A percentile compares a stretch with the other conserved stretches of the same genome.
Evolutionary conservation across 371 early-diverging fungal genomes (phyloP).

Genomic region (Rhizopus stolonifer): DNA sequence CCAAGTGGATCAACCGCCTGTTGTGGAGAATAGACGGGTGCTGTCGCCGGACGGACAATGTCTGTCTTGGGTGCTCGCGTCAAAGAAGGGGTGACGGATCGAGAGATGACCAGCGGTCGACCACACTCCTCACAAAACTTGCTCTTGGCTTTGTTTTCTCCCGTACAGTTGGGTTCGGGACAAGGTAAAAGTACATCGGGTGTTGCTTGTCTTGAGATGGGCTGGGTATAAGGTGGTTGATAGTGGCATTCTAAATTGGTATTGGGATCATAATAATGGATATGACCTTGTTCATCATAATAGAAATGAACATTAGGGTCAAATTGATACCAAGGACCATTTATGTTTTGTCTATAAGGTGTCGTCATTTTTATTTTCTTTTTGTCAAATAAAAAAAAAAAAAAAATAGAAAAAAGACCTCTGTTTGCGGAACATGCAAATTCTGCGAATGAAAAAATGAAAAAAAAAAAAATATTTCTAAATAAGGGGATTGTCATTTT

Average conservation of each 20-base stretch:
- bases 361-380: slow-evolving; percentile 17
- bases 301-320: slow-evolving; percentile 42
- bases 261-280: slow-evolving; percentile 37
- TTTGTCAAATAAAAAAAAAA: not conserved
- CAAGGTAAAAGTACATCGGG: slow-evolving; percentile 46
- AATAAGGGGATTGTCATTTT: too few relatives aligned
- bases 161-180: slow-evolving; percentile 59
- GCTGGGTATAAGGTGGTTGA: slow-evolving; percentile 19
- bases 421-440: not conserved
- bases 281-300: slow-evolving; percentile 30
- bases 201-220: slow-evolving; percentile 24
- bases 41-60: slow-evolving; percentile 8
- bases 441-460: too few relatives aligned
- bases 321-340: slow-evolving; percentile 26
- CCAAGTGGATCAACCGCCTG: slow-evolving; percentile 60
- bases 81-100: slow-evolving; percentile 44
- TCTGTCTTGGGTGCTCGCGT: not conserved
- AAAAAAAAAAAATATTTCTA: too few relatives aligned
- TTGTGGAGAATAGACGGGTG: slow-evolving; percentile 22
- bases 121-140: slow-evolving; percentile 80
- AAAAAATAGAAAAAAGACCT: not conserved
- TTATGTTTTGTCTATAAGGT: slow-evolving; percentile 14
- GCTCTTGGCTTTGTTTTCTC: slow-evolving; percentile 61
- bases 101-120: slow-evolving; percentile 48
- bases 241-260: slow-evolving; percentile 25